Evolutionary conservation across 2,329 filamentous ascomycete genomes (phyloP).

Genomic region (Lojkania enalia): DNA sequence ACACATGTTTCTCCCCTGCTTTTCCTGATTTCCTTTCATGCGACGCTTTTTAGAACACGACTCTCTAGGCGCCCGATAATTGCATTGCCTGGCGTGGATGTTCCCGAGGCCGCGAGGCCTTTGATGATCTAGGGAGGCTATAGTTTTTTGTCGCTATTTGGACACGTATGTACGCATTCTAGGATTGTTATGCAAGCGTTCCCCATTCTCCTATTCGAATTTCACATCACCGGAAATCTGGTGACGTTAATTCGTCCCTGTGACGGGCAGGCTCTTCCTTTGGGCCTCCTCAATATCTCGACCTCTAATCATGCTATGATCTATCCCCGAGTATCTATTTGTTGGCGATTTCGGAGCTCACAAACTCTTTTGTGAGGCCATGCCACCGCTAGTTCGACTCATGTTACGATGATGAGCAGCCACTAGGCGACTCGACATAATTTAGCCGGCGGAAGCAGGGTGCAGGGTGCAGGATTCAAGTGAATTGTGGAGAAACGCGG

Average conservation of each 20-base stretch:
- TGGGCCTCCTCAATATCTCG: not conserved
- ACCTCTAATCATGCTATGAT: constrained; percentile 12
- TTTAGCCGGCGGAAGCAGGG: constrained; percentile 17
- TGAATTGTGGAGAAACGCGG: constrained; percentile 10
- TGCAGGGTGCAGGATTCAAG: not conserved
- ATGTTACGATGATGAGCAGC: not conserved
- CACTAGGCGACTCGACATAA: not conserved
- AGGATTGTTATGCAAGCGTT: constrained; percentile 13
- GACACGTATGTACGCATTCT: constrained; percentile 31
- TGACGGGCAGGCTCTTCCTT: not conserved
- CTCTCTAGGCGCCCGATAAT: constrained; percentile 2
- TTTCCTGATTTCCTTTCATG: not conserved
- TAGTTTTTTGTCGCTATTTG: constrained; percentile 14
- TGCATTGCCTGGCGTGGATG: not conserved
- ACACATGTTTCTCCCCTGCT: not conserved
- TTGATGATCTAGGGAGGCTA: constrained; percentile 4
- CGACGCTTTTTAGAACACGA: not conserved
- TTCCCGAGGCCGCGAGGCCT: not conserved
- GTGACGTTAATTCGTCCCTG: constrained; percentile 3
- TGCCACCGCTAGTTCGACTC: too few relatives aligned
- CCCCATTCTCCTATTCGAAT: constrained; percentile 16
- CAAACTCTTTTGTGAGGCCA: too few relatives aligned
- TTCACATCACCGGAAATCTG: not conserved
- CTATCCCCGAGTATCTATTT: constrained; percentile 10
- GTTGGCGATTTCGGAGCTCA: too few relatives aligned